Conservation (phyloP, 805 yeast species). For the Cyberlindnera lachancei region DNA sequence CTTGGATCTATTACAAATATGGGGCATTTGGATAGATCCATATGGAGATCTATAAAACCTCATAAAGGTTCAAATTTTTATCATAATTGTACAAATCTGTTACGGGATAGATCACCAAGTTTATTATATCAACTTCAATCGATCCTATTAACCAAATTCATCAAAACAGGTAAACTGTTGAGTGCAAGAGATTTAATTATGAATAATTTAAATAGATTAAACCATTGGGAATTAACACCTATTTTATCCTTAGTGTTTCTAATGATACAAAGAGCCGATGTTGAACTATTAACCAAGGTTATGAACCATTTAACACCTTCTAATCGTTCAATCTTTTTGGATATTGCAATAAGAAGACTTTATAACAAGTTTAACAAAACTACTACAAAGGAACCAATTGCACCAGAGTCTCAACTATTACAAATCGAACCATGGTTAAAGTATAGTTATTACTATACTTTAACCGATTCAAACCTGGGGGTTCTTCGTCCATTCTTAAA, state of each 20-base stretch:
- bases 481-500: constrained; percentile 1
- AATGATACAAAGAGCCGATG: background rate
- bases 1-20: constrained; percentile 2
- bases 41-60: constrained; percentile 6
- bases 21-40: constrained; percentile 5
- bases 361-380: background rate
- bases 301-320: constrained; percentile 4
- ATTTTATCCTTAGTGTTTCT: constrained; percentile 1
- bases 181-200: constrained; percentile 2
- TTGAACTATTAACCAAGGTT: background rate
- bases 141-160: constrained; percentile 6
- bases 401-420: constrained; percentile 6
- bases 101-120: constrained; percentile 1
- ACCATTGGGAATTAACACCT: constrained; percentile 1
- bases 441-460: constrained; percentile 3
- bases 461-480: constrained; percentile 5
- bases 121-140: constrained; percentile 6
- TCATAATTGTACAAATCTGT: constrained; percentile 1
- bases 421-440: constrained; percentile 6
- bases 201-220: background rate
- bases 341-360: constrained; percentile 1
- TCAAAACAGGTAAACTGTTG: constrained; percentile 5
- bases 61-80: too few relatives aligned
- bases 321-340: constrained; percentile 6
- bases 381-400: background rate